A percentile compares a stretch with the other conserved stretches of the same genome.
phyloP scores from a whole-genome alignment of 495 filamentous ascomycete genomes.

The Penicillium longicatenatum region DNA sequence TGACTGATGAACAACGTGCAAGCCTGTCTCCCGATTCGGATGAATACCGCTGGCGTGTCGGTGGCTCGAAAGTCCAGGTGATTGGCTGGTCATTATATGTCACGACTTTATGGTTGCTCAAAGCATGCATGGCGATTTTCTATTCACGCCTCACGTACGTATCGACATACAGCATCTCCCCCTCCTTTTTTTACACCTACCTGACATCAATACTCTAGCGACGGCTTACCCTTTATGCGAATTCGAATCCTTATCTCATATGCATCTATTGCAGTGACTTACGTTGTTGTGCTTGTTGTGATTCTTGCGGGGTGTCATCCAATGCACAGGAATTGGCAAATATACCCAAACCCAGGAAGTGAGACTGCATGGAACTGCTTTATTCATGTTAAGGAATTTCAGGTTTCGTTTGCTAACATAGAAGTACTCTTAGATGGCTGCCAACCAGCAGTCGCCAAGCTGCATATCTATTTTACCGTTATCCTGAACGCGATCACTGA shows the following conservation, averaged over 20 bases:
- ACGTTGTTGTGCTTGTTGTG: constrained; percentile 47
- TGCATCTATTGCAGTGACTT: constrained; percentile 36
- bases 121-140: constrained; percentile 54
- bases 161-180: background rate
- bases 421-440: constrained; percentile 34
- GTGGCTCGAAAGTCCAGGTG: constrained; percentile 56
- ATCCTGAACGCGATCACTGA: constrained; percentile 52
- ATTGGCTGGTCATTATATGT: constrained; percentile 56
- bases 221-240: background rate
- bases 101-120: constrained; percentile 52
- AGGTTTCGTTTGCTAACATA: background rate
- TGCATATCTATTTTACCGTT: constrained; percentile 48
- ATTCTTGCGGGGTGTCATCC: constrained; percentile 51
- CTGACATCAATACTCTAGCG: background rate
- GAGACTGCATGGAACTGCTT: no score
- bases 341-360: constrained; percentile 57
- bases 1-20: constrained; percentile 47
- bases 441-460: constrained; percentile 49
- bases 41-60: constrained; percentile 44
- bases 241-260: background rate
- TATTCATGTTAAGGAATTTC: no score
- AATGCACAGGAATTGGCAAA: constrained; percentile 56
- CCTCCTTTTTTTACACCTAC: no score
- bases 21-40: constrained; percentile 33
- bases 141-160: constrained; percentile 50